These are phyloP conservation scores for Nakazawaea siamensis DNA, from an alignment of 805 yeast genomes.

Conservation along the genomic window DNA sequence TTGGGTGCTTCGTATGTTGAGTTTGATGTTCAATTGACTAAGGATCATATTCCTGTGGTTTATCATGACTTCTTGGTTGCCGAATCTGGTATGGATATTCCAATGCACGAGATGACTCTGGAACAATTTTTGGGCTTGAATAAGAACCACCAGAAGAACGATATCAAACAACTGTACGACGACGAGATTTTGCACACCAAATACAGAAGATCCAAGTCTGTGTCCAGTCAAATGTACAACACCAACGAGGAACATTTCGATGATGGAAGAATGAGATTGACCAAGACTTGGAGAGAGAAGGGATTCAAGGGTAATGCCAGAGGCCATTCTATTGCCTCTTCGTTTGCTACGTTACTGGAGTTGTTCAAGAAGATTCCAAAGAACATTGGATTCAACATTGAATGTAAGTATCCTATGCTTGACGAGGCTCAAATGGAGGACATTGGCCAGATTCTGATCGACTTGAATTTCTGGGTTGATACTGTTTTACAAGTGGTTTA, in stretches of 20 bases:
- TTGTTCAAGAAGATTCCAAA: slow-evolving; percentile 74
- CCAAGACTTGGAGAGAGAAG: slow-evolving; percentile 80
- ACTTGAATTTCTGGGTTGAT: slow-evolving; percentile 82
- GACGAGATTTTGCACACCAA: slow-evolving; percentile 21
- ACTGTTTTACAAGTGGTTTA: slow-evolving; percentile 75
- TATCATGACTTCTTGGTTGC: slow-evolving; percentile 94
- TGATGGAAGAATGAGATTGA: slow-evolving; percentile 66
- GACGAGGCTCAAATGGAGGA: slow-evolving; percentile 88
- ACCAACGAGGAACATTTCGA: slow-evolving; percentile 29
- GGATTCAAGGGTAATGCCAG: slow-evolving; percentile 91
- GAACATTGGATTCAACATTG: slow-evolving; percentile 88
- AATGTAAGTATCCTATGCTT: slow-evolving; percentile 90
- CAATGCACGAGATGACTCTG: slow-evolving; percentile 85
- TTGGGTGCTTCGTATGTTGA: slow-evolving; percentile 95
- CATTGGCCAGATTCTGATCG: slow-evolving; percentile 78
- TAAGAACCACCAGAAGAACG: slow-evolving; percentile 11
- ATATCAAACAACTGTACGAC: slow-evolving; percentile 17
- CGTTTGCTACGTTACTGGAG: slow-evolving; percentile 83
- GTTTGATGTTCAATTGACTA: slow-evolving; percentile 92
- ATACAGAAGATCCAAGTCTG: slow-evolving; percentile 27
- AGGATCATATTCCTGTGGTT: slow-evolving; percentile 84
- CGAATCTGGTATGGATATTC: slow-evolving; percentile 92
- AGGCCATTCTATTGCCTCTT: slow-evolving; percentile 84
- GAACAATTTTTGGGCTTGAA: slow-evolving; percentile 75
- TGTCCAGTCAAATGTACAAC: slow-evolving; percentile 20